Conservation (phyloP, 495 filamentous ascomycete species). For the Penicillium pulvis region DNA sequence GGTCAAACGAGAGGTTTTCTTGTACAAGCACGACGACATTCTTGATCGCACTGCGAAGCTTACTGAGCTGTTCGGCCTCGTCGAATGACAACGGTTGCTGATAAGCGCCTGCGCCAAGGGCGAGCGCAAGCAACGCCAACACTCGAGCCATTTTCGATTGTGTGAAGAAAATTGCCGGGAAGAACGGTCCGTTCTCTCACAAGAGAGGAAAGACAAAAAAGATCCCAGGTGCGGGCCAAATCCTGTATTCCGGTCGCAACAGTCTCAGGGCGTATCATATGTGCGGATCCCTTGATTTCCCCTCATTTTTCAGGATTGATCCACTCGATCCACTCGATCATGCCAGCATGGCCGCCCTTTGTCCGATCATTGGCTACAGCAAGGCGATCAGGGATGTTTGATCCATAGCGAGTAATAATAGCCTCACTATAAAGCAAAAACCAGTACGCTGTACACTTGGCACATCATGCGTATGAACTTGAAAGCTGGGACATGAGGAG, state of each 20-base stretch:
- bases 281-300: slow-evolving; percentile 4
- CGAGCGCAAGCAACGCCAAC: slow-evolving; percentile 1
- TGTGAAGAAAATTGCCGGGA: neutral
- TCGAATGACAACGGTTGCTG: slow-evolving; percentile 1
- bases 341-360: neutral
- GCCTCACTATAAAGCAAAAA: too few species aligned
- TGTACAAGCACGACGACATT: slow-evolving; percentile 48
- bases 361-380: neutral
- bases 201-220: neutral
- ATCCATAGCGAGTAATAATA: neutral
- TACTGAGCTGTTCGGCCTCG: slow-evolving; percentile 1
- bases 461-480: too few species aligned
- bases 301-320: slow-evolving; percentile 4
- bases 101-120: slow-evolving; percentile 2
- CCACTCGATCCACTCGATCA: slow-evolving; percentile 6
- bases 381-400: neutral
- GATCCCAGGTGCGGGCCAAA: neutral
- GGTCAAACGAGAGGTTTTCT: slow-evolving; percentile 50
- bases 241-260: neutral
- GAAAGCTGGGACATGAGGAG: too few species aligned
- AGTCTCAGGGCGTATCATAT: slow-evolving; percentile 1
- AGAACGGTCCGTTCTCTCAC: neutral
- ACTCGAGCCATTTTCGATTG: neutral
- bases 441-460: too few species aligned
- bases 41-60: slow-evolving; percentile 29